These are phyloP conservation scores for Phytophthora citrophthora DNA, from an alignment of 352 stramenopile species.

Conservation along the genomic window DNA sequence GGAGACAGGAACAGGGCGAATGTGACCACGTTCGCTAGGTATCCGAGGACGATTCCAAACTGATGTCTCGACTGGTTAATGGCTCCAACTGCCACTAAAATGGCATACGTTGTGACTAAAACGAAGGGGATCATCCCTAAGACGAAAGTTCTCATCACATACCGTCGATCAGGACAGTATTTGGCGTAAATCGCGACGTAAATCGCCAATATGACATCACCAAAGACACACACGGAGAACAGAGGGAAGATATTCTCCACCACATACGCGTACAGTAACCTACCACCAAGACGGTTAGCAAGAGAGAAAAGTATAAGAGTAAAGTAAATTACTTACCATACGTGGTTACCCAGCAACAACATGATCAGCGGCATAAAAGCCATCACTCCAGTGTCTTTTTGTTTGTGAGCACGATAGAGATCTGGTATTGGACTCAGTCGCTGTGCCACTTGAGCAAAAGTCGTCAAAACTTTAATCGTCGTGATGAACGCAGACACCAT, in stretches of 20 bases:
- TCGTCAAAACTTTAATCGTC: conserved; percentile 34
- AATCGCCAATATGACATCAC: conserved; percentile 20
- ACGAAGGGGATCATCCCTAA: conserved; percentile 7
- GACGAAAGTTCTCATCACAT: conserved; percentile 18
- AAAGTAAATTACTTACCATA: conserved; percentile 29
- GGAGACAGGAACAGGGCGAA: conserved; percentile 38
- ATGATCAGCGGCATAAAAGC: conserved; percentile 29
- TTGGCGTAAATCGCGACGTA: conserved; percentile 34
- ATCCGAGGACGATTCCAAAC: conserved; percentile 21
- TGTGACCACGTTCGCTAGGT: conserved; percentile 27
- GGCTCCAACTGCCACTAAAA: conserved; percentile 17
- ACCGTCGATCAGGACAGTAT: conserved; percentile 24
- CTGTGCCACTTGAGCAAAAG: conserved; percentile 26
- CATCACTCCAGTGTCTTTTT: conserved; percentile 24
- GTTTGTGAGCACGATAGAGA: conserved; percentile 29
- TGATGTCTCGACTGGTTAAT: conserved; percentile 33
- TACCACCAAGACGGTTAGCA: neutral
- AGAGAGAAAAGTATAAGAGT: no score
- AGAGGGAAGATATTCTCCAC: conserved; percentile 37
- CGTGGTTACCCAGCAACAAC: conserved; percentile 36
- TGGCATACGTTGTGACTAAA: conserved; percentile 24
- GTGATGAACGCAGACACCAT: conserved; percentile 32
- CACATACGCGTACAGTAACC: conserved; percentile 35
- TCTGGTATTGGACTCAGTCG: conserved; percentile 32
- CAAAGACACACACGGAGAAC: conserved; percentile 34